A percentile compares a stretch with the other conserved stretches of the same genome.
Evolutionary conservation across 495 filamentous ascomycete species (phyloP).

Genomic region (Lasiosphaeria hispida): DNA sequence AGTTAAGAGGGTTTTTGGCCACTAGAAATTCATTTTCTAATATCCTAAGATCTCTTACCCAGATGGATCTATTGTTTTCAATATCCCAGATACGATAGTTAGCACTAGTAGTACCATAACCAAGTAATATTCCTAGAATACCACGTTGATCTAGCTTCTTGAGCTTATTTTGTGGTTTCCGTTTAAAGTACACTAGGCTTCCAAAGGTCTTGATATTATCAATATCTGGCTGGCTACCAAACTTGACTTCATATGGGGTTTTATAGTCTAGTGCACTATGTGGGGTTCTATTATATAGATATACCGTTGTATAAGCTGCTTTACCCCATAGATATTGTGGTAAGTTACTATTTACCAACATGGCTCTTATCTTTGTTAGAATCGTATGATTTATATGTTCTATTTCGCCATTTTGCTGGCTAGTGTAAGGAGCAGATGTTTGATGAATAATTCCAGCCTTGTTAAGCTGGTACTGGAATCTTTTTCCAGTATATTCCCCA

Average conservation of each 20-base stretch:
- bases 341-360: too few species aligned
- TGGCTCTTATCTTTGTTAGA: too few species aligned
- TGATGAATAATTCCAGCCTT: too few species aligned
- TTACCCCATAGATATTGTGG: too few species aligned
- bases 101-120: background rate
- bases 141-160: background rate
- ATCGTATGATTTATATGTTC: too few species aligned
- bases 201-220: conserved; percentile 1
- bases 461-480: too few species aligned
- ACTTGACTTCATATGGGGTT: conserved; percentile 5
- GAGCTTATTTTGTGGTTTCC: background rate
- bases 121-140: background rate
- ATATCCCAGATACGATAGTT: conserved; percentile 4
- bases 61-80: conserved; percentile 2
- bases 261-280: conserved; percentile 1
- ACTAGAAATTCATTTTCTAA: background rate
- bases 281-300: background rate
- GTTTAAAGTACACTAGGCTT: background rate
- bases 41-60: conserved; percentile 6
- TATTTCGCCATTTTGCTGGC: too few species aligned
- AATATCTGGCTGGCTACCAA: background rate
- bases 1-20: background rate
- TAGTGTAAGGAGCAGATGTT: too few species aligned
- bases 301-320: too few species aligned
- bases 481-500: too few species aligned